Evolutionary conservation across 768 basidiomycete species (phyloP).

Genomic region (Calocybe gangraenosa): DNA sequence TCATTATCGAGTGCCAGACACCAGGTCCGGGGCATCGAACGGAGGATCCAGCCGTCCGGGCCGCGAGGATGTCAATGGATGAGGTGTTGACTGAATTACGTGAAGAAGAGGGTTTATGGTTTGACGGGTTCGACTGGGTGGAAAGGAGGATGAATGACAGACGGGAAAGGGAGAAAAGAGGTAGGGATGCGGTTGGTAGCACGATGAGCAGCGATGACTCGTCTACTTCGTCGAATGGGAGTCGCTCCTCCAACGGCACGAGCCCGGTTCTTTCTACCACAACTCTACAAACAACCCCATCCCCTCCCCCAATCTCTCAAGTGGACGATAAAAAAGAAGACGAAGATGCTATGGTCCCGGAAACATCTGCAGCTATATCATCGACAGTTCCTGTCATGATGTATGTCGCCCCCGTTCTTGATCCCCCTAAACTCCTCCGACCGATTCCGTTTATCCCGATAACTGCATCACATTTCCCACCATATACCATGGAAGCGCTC

Average conservation of each 20-base stretch:
- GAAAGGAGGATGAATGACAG: conserved; percentile 41
- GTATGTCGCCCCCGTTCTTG: conserved; percentile 55
- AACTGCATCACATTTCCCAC: conserved; percentile 49
- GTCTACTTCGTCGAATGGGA: conserved; percentile 31
- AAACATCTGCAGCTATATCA: conserved; percentile 9
- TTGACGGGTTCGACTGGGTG: conserved; percentile 69
- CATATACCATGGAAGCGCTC: conserved; percentile 55
- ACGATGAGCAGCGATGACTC: conserved; percentile 44
- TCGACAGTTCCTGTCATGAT: conserved; percentile 24
- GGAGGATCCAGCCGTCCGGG: conserved; percentile 54
- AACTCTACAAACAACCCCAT: conserved; percentile 75
- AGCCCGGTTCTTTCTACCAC: conserved; percentile 73
- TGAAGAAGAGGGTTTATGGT: conserved; percentile 65
- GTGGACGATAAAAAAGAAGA: conserved; percentile 29
- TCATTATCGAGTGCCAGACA: conserved; percentile 59
- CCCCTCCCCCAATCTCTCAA: conserved; percentile 51
- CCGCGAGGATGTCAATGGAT: conserved; percentile 52
- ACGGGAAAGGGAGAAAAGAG: conserved; percentile 20
- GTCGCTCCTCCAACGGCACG: conserved; percentile 52
- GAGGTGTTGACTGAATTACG: conserved; percentile 56
- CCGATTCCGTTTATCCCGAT: conserved; percentile 69
- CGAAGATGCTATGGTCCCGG: conserved; percentile 26
- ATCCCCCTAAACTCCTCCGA: conserved; percentile 55
- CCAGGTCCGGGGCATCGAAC: conserved; percentile 24
- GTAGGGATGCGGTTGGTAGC: conserved; percentile 20